phyloP scores from a whole-genome alignment of 1,284 basidiomycete species.

The Ustilago lituana region DNA sequence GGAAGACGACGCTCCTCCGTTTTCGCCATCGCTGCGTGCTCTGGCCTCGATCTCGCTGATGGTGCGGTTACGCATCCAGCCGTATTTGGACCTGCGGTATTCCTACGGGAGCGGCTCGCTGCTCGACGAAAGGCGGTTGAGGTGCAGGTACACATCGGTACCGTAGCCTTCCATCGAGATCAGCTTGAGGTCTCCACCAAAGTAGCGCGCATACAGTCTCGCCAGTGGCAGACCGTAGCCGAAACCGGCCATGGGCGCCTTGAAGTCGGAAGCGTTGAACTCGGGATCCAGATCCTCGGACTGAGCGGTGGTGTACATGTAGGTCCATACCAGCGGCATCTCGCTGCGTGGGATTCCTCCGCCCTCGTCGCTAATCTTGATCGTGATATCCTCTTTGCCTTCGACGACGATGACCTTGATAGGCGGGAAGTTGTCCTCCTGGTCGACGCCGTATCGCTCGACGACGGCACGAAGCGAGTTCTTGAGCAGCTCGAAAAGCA shows the following conservation, averaged over 20 bases:
- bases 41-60: slow-evolving; percentile 46
- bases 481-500: slow-evolving; percentile 97
- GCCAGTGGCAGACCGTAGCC: slow-evolving; percentile 88
- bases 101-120: slow-evolving; percentile 69
- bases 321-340: slow-evolving; percentile 96
- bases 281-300: slow-evolving; percentile 82
- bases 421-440: slow-evolving; percentile 84
- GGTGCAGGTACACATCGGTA: slow-evolving; percentile 80
- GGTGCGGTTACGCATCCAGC: slow-evolving; percentile 49
- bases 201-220: slow-evolving; percentile 85
- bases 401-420: slow-evolving; percentile 98
- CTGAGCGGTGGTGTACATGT: slow-evolving; percentile 97
- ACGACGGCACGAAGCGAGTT: slow-evolving; percentile 97
- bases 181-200: slow-evolving; percentile 92
- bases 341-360: slow-evolving; percentile 92
- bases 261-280: slow-evolving; percentile 91
- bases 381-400: slow-evolving; percentile 84
- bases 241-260: slow-evolving; percentile 96
- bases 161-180: slow-evolving; percentile 91
- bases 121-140: slow-evolving; percentile 76
- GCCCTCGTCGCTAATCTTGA: slow-evolving; percentile 96
- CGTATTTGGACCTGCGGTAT: slow-evolving; percentile 53
- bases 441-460: slow-evolving; percentile 86
- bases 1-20: not conserved
- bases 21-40: slow-evolving; percentile 12